These are phyloP conservation scores for Cardiospermum halicacabum DNA, from an alignment of 345 rosid genomes.

Conservation along the genomic window DNA sequence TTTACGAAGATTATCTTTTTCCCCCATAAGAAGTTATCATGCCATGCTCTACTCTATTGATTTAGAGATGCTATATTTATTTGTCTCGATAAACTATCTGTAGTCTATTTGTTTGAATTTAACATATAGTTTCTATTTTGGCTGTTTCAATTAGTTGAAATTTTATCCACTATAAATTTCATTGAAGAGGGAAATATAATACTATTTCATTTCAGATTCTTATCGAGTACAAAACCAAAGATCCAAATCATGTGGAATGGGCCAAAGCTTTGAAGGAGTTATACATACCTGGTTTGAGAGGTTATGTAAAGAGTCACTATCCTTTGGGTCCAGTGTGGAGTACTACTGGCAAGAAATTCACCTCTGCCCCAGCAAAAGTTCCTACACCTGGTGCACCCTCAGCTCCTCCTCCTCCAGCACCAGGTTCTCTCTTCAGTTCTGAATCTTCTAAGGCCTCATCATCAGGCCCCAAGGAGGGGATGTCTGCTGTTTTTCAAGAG, in stretches of 20 bases:
- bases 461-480: conserved; percentile 74
- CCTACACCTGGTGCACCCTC: conserved; percentile 55
- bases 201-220: conserved; percentile 50
- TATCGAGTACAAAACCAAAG: conserved; percentile 80
- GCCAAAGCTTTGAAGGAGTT: conserved; percentile 95
- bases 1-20: not conserved
- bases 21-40: not conserved
- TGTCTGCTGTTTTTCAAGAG: conserved; percentile 94
- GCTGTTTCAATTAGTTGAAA: not conserved
- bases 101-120: not conserved
- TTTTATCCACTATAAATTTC: not conserved
- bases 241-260: conserved; percentile 92
- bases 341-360: conserved; percentile 45
- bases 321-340: conserved; percentile 96
- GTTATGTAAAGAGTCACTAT: conserved; percentile 77
- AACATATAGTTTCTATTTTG: not conserved
- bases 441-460: conserved; percentile 72
- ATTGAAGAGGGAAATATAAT: conserved; percentile 15
- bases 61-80: not conserved
- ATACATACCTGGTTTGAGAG: conserved; percentile 83
- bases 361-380: conserved; percentile 54
- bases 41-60: not conserved
- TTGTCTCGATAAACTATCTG: not conserved
- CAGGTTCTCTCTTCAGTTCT: conserved; percentile 63
- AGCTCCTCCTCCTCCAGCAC: conserved; percentile 89